Percentiles rank a stretch among this genome's conserved stretches.
These are phyloP conservation scores for Colletotrichum horii DNA, from an alignment of 2,329 filamentous ascomycete species.

Conservation along the genomic window DNA sequence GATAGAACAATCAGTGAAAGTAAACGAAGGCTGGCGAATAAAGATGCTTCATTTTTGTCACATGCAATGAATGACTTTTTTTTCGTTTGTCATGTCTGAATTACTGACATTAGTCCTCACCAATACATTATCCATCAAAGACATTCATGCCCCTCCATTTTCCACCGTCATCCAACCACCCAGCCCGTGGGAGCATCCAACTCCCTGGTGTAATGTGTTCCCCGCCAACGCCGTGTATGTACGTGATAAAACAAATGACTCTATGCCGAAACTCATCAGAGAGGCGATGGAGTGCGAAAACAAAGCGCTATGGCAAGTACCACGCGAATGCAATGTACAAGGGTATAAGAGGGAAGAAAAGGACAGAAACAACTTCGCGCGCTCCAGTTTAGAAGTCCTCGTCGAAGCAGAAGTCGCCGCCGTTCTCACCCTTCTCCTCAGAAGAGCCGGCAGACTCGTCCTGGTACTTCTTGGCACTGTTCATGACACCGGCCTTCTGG, in stretches of 20 bases:
- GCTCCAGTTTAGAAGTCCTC: slow-evolving; percentile 83
- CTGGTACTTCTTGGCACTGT: slow-evolving; percentile 79
- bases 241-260: slow-evolving; percentile 1
- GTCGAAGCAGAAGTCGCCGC: slow-evolving; percentile 89
- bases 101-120: slow-evolving; percentile 2
- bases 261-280: background rate
- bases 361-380: slow-evolving; percentile 9
- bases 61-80: background rate
- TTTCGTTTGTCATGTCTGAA: background rate
- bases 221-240: slow-evolving; percentile 16
- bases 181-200: slow-evolving; percentile 9
- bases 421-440: slow-evolving; percentile 61
- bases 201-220: slow-evolving; percentile 7
- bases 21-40: background rate
- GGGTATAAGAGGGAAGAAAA: slow-evolving; percentile 25
- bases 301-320: slow-evolving; percentile 29
- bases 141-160: slow-evolving; percentile 20
- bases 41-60: background rate
- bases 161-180: slow-evolving; percentile 17
- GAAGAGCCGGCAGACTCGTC: slow-evolving; percentile 44
- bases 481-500: slow-evolving; percentile 99
- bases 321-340: slow-evolving; percentile 23
- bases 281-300: slow-evolving; percentile 25
- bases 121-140: slow-evolving; percentile 19
- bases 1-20: background rate